These are phyloP conservation scores for Dryadomyces sulphureus DNA, from an alignment of 2,329 filamentous ascomycete genomes.

Conservation along the genomic window DNA sequence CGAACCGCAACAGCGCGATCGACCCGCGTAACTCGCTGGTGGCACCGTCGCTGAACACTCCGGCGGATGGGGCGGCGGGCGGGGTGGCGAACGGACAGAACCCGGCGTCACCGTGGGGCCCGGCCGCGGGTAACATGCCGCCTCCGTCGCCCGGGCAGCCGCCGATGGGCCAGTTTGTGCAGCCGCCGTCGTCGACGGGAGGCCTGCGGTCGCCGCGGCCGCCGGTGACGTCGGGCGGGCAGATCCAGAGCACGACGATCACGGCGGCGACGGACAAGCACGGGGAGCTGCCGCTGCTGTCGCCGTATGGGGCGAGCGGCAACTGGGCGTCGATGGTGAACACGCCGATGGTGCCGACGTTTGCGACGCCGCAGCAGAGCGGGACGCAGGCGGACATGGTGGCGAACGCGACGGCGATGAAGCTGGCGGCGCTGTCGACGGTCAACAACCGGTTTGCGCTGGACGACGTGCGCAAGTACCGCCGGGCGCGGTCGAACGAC, in stretches of 20 bases:
- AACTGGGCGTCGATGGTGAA: slow-evolving; percentile 99
- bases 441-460: slow-evolving; percentile 97
- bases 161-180: slow-evolving; percentile 89
- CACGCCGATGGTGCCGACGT: slow-evolving; percentile 86
- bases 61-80: slow-evolving; percentile 46
- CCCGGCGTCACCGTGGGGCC: slow-evolving; percentile 70
- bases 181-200: slow-evolving; percentile 62
- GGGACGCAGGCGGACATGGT: slow-evolving; percentile 84
- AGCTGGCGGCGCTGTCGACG: slow-evolving; percentile 87
- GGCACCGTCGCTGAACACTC: slow-evolving; percentile 59
- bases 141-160: slow-evolving; percentile 62
- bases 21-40: slow-evolving; percentile 63
- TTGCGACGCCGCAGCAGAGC: slow-evolving; percentile 42
- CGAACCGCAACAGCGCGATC: slow-evolving; percentile 81
- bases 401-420: slow-evolving; percentile 97
- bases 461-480: slow-evolving; percentile 93
- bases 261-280: slow-evolving; percentile 56
- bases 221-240: slow-evolving; percentile 48
- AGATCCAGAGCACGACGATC: slow-evolving; percentile 73
- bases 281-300: slow-evolving; percentile 68
- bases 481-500: slow-evolving; percentile 79
- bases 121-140: slow-evolving; percentile 45
- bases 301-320: slow-evolving; percentile 68
- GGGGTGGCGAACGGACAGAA: slow-evolving; percentile 46
- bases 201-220: slow-evolving; percentile 68